Evolutionary conservation across 2,329 filamentous ascomycete genomes (phyloP).

Genomic region (Spiromastix sp.): DNA sequence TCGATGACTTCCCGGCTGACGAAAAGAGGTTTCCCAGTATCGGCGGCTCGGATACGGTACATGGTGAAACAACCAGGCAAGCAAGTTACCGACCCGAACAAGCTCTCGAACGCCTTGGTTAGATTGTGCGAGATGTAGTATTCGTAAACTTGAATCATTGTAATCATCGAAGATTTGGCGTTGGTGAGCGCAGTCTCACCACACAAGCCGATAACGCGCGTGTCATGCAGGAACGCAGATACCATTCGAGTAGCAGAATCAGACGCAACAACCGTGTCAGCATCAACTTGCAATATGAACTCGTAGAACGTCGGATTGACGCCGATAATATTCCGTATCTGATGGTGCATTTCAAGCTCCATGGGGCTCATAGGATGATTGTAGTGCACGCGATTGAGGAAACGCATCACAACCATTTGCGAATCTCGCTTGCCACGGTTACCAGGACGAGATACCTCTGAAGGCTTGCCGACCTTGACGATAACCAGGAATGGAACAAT

Average conservation of each 20-base stretch:
- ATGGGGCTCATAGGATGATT: conserved; percentile 92
- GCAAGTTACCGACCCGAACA: conserved; percentile 96
- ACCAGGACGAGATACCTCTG: conserved; percentile 65
- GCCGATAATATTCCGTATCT: conserved; percentile 96
- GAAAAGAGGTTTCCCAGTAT: conserved; percentile 91
- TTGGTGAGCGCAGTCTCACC: conserved; percentile 92
- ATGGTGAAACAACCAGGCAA: conserved; percentile 98
- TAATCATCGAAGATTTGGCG: conserved; percentile 83
- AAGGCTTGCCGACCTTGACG: conserved; percentile 85
- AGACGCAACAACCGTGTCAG: conserved; percentile 83
- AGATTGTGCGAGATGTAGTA: conserved; percentile 99
- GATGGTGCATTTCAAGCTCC: conserved; percentile 96
- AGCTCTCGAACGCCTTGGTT: conserved; percentile 90
- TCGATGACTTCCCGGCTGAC: conserved; percentile 88
- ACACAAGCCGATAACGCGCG: conserved; percentile 83
- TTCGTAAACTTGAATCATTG: conserved; percentile 99
- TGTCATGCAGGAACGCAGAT: conserved; percentile 81
- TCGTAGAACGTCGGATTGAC: conserved; percentile 99
- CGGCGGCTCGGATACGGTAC: conserved; percentile 92
- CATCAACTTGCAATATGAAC: conserved; percentile 91
- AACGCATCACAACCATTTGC: conserved; percentile 96
- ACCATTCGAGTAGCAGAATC: conserved; percentile 92
- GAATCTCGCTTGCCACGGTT: conserved; percentile 99
- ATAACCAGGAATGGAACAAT: conserved; percentile 96
- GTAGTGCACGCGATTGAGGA: conserved; percentile 98